Base-by-base conservation (phyloP, 1,284 basidiomycete genomes). In the Porphyrellus sp. region DNA sequence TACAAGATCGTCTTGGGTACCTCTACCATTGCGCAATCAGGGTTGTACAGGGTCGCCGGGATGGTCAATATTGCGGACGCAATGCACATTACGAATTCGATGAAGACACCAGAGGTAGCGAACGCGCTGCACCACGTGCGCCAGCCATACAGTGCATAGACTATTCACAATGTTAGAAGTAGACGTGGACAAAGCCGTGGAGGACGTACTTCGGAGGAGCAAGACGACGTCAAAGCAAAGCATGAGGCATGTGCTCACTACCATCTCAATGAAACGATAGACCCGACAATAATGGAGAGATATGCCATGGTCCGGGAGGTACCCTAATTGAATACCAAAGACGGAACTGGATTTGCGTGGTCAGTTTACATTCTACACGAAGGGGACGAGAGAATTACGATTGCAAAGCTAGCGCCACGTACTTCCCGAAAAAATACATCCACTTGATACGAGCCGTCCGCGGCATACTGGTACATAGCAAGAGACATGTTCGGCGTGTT, bases 381-480 rank as follows among this genome's bases (percentile, higher is more conserved):
- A 2, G 20, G 34, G 27, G 13, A 34, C 31, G 3, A 1, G 13
- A 28, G 16, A 40, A 2, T 55, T 31, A 67, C 64, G 44, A 57
- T 30, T 63, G 64, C 11, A 49, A 8, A 13, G 5, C n/a, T 8
- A 67, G 9, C 0, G 37, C 52, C 24, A 52, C 37, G 18, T 63
- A 67, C 33, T 47, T 61, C 6, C 40, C 48, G 42, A 59, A 54
- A 16, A 63, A 13, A 46, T 63, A 63, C 16, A 63, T 3, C 62
- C 64, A 67, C 42, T 66, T 66, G 49, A 66, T 27, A 23, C 47
- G 34, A 8, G 52, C 49, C 3, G 15, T 52, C 15, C 18, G 18
- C 7, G 63, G 21, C 56, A 62, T 59, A 11, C 60, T 62, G 18
- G 23, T 15, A 24, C 0, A 35, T 2, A 31, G 25, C 1, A 21